Base-by-base conservation (phyloP, 2,329 filamentous ascomycete genomes). In the Aspergillus fumigatus region DNA sequence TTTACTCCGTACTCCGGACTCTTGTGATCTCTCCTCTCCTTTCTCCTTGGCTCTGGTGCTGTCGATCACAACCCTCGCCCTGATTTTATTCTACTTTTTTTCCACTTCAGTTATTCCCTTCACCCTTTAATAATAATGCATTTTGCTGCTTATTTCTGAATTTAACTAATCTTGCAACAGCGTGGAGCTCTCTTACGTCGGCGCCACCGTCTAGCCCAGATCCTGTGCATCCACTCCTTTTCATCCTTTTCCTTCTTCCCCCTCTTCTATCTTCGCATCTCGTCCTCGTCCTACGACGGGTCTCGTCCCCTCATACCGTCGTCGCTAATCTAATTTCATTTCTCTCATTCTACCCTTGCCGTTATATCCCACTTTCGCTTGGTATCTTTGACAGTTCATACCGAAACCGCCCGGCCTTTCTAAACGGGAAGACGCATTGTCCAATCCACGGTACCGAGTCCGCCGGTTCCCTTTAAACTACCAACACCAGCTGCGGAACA, bases 381-480 rank as follows among this genome's bases (percentile, higher is more conserved):
- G 32, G 5, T 3, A 38, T 6, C 14, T 38, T 38, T 38, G 32
- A 38, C 32, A 5, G 32, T 17, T 38, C 14, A 7, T 17, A 38
- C 32, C 32, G 32, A 38, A 38, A 38, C 32, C 32, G 32, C 32
- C 14, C 7, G 5, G 5, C 5, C 41, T 45, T 19, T 23, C 19
- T 23, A 14, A 45, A 21, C 41, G 41, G 41, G 41, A 47, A 21
- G 43, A 23, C 10, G 43, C 43, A 47, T 47, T 11, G 40, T 57
- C 56, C 53, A 59, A 59, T 59, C 62, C 62, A 63, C 63, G 62
- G 63, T 61, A 62, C 63, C 50, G 54, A 55, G 50, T 50, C 62
- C 58, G 52, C 52, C 52, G 53, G 52, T 58, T 51, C 55, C 55
- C 52, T 49, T 23, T 47, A 7, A 26, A 51, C 10, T 29, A 29